Percentiles rank a stretch among this genome's conserved stretches.
Conservation (phyloP, 768 basidiomycete species). For the Termitomyces sp. region DNA sequence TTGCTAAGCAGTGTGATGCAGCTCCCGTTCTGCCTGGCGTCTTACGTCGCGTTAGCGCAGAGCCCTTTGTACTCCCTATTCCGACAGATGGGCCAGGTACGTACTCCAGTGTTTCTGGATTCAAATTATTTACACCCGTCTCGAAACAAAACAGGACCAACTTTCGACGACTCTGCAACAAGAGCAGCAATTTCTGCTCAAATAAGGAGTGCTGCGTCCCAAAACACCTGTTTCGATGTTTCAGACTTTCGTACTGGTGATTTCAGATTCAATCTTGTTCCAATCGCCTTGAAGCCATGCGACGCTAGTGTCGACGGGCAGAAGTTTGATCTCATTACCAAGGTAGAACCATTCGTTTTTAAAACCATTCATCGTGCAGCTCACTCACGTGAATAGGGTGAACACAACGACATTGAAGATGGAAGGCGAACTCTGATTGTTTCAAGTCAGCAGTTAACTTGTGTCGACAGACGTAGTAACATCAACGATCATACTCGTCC, state of each 20-base stretch:
- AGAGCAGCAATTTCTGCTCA: slow-evolving; percentile 21
- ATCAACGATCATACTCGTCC: slow-evolving; percentile 21
- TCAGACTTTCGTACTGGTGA: slow-evolving; percentile 26
- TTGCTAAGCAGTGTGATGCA: slow-evolving; percentile 6
- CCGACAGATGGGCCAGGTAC: slow-evolving; percentile 17
- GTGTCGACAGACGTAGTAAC: slow-evolving; percentile 21
- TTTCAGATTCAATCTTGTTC: slow-evolving; percentile 27
- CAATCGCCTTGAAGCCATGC: slow-evolving; percentile 21
- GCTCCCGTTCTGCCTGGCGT: not conserved
- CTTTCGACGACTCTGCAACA: slow-evolving; percentile 24
- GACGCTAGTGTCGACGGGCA: slow-evolving; percentile 22
- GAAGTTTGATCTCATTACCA: slow-evolving; percentile 28
- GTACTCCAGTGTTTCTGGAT: not conserved
- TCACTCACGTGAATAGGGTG: slow-evolving; percentile 13
- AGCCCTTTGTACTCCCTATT: slow-evolving; percentile 17
- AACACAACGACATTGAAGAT: slow-evolving; percentile 23
- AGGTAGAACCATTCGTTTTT: slow-evolving; percentile 7
- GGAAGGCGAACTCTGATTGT: slow-evolving; percentile 22
- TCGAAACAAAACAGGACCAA: slow-evolving; percentile 15
- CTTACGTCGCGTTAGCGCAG: slow-evolving; percentile 6
- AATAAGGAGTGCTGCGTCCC: slow-evolving; percentile 22
- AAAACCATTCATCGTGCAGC: not conserved
- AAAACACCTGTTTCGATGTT: slow-evolving; percentile 23
- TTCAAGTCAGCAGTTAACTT: slow-evolving; percentile 24
- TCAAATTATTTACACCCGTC: not conserved